Base-by-base conservation (phyloP, 2,329 filamentous ascomycete species). In the Cladosporium halotolerans region DNA sequence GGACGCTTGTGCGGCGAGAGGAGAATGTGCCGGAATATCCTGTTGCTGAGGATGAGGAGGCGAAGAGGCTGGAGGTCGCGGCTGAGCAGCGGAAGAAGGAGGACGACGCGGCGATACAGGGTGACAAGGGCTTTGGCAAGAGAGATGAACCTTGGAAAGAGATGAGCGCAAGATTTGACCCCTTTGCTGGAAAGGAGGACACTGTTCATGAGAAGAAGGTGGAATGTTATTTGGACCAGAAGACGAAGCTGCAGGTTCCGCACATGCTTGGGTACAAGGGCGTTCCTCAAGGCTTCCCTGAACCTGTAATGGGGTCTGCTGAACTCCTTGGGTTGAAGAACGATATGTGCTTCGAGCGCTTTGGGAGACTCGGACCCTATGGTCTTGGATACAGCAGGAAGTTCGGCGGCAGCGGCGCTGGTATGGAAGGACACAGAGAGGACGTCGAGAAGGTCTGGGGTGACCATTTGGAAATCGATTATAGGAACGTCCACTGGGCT, bases 311-410 rank as follows among this genome's bases (percentile, higher is more conserved):
- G 64, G 93, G 93, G n/a, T 95, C 89, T 0, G 91, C 96, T 63
- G 83, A 90, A 9, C 70, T 92, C 39, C 72, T 97, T 10, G 85
- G 84, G 0, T 74, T 97, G 34, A 82, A 86, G 14, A 82, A 95
- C 60, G 86, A 95, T 63, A 81, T 96, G 44, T 99, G 93, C 72
- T 96, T 96, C 66, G 93, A 99, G 61, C 81, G 93, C 2, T 95
- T 88, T 66, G 92, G 92, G 3, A 81, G 90, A 58, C 81, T 93
- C 31, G 91, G 89, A 0, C 88, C 92, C 0, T 99, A 99, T 62
- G 92, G 92, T 0, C 82, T 89, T 57, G 92, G 92, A 8, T 97
- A 97, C 68, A 88, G 86, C 32, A 75, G 79, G 33, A 83, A 83
- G 54, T 83, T 79, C 58, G 92, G 92, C 10, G 92, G 92, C 1